Percentiles rank a stretch among this genome's conserved stretches.
Evolutionary conservation across 306 rosid species (phyloP).

Genomic region (Dryas alaskensis): DNA sequence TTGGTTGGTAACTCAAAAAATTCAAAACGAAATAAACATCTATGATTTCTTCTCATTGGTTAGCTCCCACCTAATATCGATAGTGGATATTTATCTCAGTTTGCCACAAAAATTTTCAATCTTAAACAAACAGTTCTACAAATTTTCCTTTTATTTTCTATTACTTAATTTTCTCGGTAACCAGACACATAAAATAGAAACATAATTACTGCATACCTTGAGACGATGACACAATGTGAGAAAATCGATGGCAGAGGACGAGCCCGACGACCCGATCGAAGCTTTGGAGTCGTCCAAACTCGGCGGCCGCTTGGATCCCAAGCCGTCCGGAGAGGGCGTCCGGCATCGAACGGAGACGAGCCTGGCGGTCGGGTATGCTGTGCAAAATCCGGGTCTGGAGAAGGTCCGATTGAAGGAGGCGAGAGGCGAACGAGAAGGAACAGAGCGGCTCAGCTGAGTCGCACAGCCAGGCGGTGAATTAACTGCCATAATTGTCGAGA

Average conservation of each 20-base stretch:
- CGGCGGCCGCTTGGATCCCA: slow-evolving; percentile 26
- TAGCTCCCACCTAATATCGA: not conserved
- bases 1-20: not conserved
- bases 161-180: slow-evolving; percentile 15
- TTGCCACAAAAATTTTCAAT: not conserved
- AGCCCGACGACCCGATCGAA: slow-evolving; percentile 33
- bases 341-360: slow-evolving; percentile 56
- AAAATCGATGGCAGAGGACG: slow-evolving; percentile 71
- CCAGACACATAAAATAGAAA: slow-evolving; percentile 5
- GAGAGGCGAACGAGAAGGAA: slow-evolving; percentile 30
- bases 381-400: slow-evolving; percentile 31
- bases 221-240: slow-evolving; percentile 80
- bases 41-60: not conserved
- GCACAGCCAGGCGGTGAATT: slow-evolving; percentile 44
- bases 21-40: not conserved
- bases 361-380: slow-evolving; percentile 30
- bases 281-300: slow-evolving; percentile 32
- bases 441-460: slow-evolving; percentile 37
- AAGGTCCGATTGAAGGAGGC: slow-evolving; percentile 22
- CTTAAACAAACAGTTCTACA: not conserved
- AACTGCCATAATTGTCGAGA: slow-evolving; percentile 35
- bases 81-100: no score
- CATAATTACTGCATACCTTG: slow-evolving; percentile 45
- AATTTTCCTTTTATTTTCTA: not conserved
- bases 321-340: slow-evolving; percentile 37